Conservation (phyloP, 192 early-diverging fungal genomes). For the Coemansia sp. region DNA sequence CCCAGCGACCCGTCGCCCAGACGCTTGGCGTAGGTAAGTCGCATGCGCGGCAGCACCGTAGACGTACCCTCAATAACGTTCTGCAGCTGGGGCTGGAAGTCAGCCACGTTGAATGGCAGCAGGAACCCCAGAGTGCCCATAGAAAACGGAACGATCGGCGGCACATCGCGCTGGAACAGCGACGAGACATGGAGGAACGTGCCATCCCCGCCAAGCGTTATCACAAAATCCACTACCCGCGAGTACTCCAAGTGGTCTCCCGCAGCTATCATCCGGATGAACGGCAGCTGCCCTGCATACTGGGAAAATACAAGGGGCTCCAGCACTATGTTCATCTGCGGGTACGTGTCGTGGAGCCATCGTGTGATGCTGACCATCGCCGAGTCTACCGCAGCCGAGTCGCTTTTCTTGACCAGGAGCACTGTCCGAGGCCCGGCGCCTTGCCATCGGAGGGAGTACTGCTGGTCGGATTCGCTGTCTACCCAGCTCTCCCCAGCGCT, state of each 20-base stretch:
- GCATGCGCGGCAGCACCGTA: conserved; percentile 74
- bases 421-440: conserved; percentile 63
- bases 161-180: conserved; percentile 70
- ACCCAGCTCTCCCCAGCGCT: neutral
- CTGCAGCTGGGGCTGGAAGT: conserved; percentile 60
- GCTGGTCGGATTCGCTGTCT: conserved; percentile 29
- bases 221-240: conserved; percentile 73
- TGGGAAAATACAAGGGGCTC: conserved; percentile 63
- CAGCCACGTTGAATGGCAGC: conserved; percentile 74
- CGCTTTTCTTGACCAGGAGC: conserved; percentile 79
- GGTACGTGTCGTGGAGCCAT: conserved; percentile 68
- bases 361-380: conserved; percentile 66
- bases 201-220: conserved; percentile 94
- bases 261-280: conserved; percentile 25
- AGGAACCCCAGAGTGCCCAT: conserved; percentile 90
- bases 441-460: conserved; percentile 20
- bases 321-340: conserved; percentile 67
- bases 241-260: conserved; percentile 59
- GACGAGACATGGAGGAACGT: conserved; percentile 86
- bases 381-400: conserved; percentile 62
- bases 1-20: conserved; percentile 55
- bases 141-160: conserved; percentile 91
- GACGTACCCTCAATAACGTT: conserved; percentile 64
- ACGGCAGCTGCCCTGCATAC: conserved; percentile 42
- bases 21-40: conserved; percentile 68